Base-by-base conservation (phyloP, 345 rosid genomes). In the Boechera stricta region DNA sequence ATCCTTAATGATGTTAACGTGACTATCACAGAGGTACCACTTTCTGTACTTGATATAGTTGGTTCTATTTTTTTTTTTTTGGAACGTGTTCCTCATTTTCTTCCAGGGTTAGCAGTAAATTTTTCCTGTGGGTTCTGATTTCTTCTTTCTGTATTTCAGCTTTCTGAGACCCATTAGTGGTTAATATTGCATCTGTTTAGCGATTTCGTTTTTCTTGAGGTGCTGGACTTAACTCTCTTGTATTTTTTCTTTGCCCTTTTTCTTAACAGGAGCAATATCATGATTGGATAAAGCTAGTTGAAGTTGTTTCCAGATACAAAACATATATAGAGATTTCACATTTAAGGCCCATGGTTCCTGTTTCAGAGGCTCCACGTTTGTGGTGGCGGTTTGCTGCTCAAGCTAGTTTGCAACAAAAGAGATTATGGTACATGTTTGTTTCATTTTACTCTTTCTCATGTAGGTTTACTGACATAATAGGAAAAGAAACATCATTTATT, bases 321-420 rank as follows among this genome's bases (percentile, higher is more conserved):
- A 86, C 82, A 41, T 85, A 85, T 83, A 77, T 91, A 69, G 99
- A 95, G 80, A 80, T 92, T 80, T 92, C 94, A 49, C 96, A 95
- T 86, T 82, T 95, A 82, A 87, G 99, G 82, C 98, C 99, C 21
- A 55, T 77, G 80, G 85, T 88, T 83, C 82, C 97, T 69, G 87
- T 92, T 73, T 88, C 89, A 31, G 82, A 85, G 82, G 82, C 71
- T 80, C 87, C 87, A 36, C 64, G 54, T 73, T 67, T 86, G 81
- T 95, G 99, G 99, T 95, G 99, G 99, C 92, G 86, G 13, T 95
- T 92, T 85, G 96, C 88, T 77, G 87, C 85, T 84, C 96, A 91
- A 78, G 99, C 99, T 79, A 76, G 86, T 70, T 74, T 95, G 77
- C 91, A 88, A 78, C 94, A 84, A 84, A 91, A 83, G 82, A 89